phyloP scores from a whole-genome alignment of 768 basidiomycete genomes.

The Erythrobasidium yunnanense region DNA sequence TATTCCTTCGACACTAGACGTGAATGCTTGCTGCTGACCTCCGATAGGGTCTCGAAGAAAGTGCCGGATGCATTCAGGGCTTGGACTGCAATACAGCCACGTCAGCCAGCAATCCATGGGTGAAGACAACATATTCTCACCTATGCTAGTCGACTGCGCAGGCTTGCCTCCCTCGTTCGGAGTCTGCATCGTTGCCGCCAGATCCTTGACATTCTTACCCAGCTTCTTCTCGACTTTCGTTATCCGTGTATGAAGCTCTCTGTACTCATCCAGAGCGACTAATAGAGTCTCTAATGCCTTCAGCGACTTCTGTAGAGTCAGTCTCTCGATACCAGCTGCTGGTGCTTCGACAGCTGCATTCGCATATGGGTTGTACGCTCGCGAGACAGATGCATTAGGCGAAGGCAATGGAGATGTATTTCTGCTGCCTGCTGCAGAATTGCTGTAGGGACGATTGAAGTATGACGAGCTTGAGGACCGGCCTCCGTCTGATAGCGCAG shows the following conservation, averaged over 20 bases:
- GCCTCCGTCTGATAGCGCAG: background rate
- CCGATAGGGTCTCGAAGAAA: constrained; percentile 27
- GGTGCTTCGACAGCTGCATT: background rate
- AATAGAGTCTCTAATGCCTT: constrained; percentile 19
- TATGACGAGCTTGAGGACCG: background rate
- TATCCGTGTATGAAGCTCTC: background rate
- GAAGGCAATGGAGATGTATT: background rate
- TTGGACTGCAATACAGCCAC: constrained; percentile 5
- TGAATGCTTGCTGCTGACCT: constrained; percentile 21
- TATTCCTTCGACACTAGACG: constrained; percentile 31
- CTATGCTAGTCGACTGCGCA: too few relatives aligned
- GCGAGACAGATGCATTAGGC: background rate
- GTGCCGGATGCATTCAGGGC: background rate
- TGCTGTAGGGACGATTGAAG: background rate
- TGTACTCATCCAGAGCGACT: constrained; percentile 33
- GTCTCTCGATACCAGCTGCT: constrained; percentile 25
- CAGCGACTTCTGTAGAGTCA: constrained; percentile 30
- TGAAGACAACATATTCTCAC: too few relatives aligned
- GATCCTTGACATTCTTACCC: constrained; percentile 24
- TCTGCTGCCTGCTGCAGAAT: background rate
- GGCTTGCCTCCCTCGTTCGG: background rate
- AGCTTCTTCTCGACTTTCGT: constrained; percentile 28
- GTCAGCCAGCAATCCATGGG: background rate
- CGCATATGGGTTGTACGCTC: background rate
- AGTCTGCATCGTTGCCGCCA: constrained; percentile 9